These are phyloP conservation scores for Polygonum aviculare DNA, from an alignment of 148 eudicot species.

Conservation along the genomic window DNA sequence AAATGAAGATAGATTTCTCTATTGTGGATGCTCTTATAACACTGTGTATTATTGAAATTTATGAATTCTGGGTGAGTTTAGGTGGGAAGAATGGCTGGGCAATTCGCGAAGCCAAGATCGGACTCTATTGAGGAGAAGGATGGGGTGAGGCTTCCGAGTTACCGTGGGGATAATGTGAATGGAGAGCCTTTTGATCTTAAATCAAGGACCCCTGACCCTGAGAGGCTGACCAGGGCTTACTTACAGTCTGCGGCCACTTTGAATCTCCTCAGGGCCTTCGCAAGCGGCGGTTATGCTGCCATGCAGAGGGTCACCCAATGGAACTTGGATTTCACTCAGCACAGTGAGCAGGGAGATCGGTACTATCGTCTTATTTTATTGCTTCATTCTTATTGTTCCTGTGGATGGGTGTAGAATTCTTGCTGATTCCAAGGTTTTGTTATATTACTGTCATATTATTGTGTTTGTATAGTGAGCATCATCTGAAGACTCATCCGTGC, in stretches of 20 bases:
- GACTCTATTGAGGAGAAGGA: conserved; percentile 50
- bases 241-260: conserved; percentile 83
- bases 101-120: conserved; percentile 50
- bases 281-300: conserved; percentile 91
- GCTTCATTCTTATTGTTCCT: not conserved
- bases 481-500: not conserved
- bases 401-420: not conserved
- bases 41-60: not conserved
- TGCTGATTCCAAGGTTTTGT: not conserved
- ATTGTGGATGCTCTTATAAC: no score
- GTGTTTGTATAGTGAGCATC: no score
- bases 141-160: conserved; percentile 58
- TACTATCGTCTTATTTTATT: conserved; percentile 15
- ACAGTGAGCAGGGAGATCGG: conserved; percentile 91
- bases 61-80: not conserved
- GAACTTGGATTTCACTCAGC: conserved; percentile 78
- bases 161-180: conserved; percentile 60
- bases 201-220: conserved; percentile 74
- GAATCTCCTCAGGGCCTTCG: conserved; percentile 86
- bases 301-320: conserved; percentile 87
- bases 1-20: no score
- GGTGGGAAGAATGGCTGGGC: conserved; percentile 96
- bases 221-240: conserved; percentile 90
- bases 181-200: conserved; percentile 48
- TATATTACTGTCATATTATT: not conserved